These are phyloP conservation scores for Gnomoniopsis sp. DNA, from an alignment of 2,329 filamentous ascomycete genomes.

Conservation along the genomic window DNA sequence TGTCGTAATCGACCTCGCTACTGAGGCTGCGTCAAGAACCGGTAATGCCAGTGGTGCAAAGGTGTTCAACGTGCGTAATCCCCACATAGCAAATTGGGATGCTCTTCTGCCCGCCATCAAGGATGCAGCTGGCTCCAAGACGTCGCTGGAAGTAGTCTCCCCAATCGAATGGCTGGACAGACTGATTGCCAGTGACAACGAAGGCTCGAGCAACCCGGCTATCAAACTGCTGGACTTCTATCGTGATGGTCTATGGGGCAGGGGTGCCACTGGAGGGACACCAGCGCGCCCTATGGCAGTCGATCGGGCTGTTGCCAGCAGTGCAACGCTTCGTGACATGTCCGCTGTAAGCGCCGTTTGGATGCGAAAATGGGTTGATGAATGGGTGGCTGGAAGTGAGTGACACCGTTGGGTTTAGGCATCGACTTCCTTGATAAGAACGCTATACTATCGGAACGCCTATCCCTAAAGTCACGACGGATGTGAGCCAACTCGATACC, in stretches of 20 bases:
- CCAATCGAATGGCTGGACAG: background rate
- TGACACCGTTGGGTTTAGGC: too few species aligned
- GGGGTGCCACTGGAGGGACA: background rate
- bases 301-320: background rate
- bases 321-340: slow-evolving; percentile 3
- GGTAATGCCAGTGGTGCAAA: too few species aligned
- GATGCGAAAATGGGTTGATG: slow-evolving; percentile 7
- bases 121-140: background rate
- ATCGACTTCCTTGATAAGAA: too few species aligned
- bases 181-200: background rate
- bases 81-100: background rate
- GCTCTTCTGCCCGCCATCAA: background rate
- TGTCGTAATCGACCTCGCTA: background rate
- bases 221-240: slow-evolving; percentile 29
- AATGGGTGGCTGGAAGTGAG: background rate
- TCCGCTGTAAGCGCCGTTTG: background rate
- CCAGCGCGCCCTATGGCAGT: background rate
- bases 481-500: too few species aligned
- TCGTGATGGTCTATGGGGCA: background rate
- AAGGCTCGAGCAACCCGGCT: slow-evolving; percentile 24
- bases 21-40: background rate
- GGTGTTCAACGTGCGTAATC: background rate
- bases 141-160: background rate
- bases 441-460: too few species aligned
- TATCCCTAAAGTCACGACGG: too few species aligned